A percentile compares a stretch with the other conserved stretches of the same genome.
Conservation (phyloP, 2,329 filamentous ascomycete species). For the Aspergillus japonicus region DNA sequence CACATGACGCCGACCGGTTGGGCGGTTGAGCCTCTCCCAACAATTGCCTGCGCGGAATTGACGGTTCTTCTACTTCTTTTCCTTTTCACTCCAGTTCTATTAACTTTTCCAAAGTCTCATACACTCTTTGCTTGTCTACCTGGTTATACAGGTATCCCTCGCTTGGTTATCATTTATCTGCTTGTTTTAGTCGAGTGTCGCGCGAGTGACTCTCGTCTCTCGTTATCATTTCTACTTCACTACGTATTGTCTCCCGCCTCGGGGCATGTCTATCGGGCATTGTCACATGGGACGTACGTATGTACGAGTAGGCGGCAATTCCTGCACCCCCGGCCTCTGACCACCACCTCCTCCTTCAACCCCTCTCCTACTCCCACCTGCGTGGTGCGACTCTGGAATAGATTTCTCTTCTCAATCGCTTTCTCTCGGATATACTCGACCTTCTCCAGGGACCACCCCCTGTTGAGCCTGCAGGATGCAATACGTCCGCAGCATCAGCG, state of each 20-base stretch:
- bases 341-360: conserved; percentile 17
- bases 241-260: conserved; percentile 14
- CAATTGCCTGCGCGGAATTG: conserved; percentile 5
- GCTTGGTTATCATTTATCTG: conserved; percentile 3
- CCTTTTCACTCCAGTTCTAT: neutral
- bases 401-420: neutral
- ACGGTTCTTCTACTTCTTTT: conserved; percentile 3
- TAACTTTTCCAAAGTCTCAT: neutral
- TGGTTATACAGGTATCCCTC: conserved; percentile 4
- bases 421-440: conserved; percentile 8
- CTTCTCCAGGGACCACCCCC: conserved; percentile 17
- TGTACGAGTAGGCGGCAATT: conserved; percentile 29
- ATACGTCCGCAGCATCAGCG: conserved; percentile 94
- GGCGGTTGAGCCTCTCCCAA: conserved; percentile 23
- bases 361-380: conserved; percentile 16
- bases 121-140: conserved; percentile 1
- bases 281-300: conserved; percentile 40
- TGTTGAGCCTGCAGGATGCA: conserved; percentile 65
- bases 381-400: neutral
- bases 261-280: conserved; percentile 22
- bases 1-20: conserved; percentile 15
- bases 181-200: neutral
- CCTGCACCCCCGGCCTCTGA: conserved; percentile 24
- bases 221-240: conserved; percentile 7
- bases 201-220: conserved; percentile 4